Percentiles rank a stretch among this genome's conserved stretches.
phyloP scores from a whole-genome alignment of 129 eudicot species.

The Calendula officinalis region DNA sequence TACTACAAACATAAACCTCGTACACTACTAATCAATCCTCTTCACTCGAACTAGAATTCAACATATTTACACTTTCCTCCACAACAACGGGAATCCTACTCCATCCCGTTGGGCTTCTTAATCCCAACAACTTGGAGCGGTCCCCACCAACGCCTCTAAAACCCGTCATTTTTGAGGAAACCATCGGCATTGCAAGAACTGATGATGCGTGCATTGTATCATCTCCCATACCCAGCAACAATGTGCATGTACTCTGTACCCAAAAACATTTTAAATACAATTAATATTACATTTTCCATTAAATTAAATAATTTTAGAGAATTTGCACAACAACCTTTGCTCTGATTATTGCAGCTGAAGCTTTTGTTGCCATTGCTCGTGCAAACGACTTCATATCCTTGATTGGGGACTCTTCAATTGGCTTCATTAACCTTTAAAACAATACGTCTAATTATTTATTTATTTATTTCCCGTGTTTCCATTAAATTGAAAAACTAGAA shows the following conservation, averaged over 20 bases:
- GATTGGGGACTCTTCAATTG: slow-evolving; percentile 45
- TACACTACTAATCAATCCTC: slow-evolving; percentile 27
- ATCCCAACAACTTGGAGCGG: slow-evolving; percentile 45
- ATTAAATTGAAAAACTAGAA: slow-evolving; percentile 3
- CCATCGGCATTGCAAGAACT: slow-evolving; percentile 85
- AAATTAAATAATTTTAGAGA: neutral
- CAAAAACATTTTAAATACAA: slow-evolving; percentile 9
- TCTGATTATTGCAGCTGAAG: slow-evolving; percentile 43
- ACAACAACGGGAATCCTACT: slow-evolving; percentile 50
- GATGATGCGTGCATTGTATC: slow-evolving; percentile 74
- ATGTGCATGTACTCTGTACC: slow-evolving; percentile 64
- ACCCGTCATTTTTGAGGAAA: slow-evolving; percentile 71
- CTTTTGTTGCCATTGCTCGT: slow-evolving; percentile 45
- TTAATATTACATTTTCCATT: neutral
- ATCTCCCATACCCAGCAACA: slow-evolving; percentile 78
- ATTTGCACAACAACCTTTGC: slow-evolving; percentile 55
- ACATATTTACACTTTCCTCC: slow-evolving; percentile 42
- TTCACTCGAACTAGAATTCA: slow-evolving; percentile 50
- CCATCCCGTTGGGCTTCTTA: slow-evolving; percentile 50
- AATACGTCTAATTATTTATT: slow-evolving; percentile 15
- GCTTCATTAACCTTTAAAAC: slow-evolving; percentile 50
- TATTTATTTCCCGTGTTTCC: slow-evolving; percentile 24
- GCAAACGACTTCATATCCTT: slow-evolving; percentile 59
- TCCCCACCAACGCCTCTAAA: slow-evolving; percentile 60
- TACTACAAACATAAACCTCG: slow-evolving; percentile 32